A percentile compares a stretch with the other conserved stretches of the same genome.
These are phyloP conservation scores for Tulasnella sp. DNA, from an alignment of 768 basidiomycete genomes.

Conservation along the genomic window DNA sequence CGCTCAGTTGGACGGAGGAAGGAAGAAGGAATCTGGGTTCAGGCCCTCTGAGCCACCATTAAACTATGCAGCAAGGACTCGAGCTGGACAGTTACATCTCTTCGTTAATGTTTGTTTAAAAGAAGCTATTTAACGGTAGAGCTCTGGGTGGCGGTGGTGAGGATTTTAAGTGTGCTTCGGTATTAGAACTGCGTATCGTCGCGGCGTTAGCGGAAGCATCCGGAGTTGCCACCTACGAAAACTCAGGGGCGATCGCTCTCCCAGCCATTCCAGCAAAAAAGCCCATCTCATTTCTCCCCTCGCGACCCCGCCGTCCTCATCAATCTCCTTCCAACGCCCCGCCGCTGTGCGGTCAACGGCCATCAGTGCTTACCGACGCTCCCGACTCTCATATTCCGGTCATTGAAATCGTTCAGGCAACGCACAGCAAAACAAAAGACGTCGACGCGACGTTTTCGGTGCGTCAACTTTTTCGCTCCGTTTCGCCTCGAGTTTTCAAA, in stretches of 20 bases:
- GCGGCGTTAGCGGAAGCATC: neutral
- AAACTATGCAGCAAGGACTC: no score
- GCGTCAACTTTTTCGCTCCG: neutral
- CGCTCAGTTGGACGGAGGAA: no score
- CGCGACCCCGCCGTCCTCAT: neutral
- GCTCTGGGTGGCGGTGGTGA: no score
- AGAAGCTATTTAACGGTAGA: no score
- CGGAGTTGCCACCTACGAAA: neutral
- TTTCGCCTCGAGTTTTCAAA: neutral
- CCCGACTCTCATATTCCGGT: neutral
- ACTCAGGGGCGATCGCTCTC: neutral
- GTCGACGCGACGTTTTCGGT: neutral
- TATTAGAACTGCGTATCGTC: neutral
- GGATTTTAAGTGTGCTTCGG: no score
- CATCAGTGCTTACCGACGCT: neutral
- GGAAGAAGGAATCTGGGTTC: no score
- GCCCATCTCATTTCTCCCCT: neutral
- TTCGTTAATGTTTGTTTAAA: no score
- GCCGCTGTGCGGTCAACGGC: neutral
- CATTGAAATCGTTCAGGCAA: neutral
- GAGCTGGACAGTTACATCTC: no score
- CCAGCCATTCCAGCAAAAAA: neutral
- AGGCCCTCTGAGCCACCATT: no score
- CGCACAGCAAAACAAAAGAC: neutral
- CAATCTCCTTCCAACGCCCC: neutral